phyloP scores from a whole-genome alignment of 805 yeast genomes.

The Candida arabinofermentans region DNA sequence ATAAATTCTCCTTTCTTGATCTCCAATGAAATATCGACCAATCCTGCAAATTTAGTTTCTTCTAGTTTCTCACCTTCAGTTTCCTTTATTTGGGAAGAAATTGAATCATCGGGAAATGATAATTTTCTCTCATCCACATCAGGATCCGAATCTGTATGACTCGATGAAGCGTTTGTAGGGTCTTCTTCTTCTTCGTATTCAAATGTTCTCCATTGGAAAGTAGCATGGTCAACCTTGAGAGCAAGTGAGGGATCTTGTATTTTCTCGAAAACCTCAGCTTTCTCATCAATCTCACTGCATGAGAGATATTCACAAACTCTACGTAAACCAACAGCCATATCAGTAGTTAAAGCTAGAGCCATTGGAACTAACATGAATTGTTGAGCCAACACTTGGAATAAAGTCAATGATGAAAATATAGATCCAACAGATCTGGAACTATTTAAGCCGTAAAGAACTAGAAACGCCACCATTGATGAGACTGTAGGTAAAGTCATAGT shows the following conservation, averaged over 20 bases:
- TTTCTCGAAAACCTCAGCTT: conserved; percentile 21
- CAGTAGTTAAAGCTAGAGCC: conserved; percentile 62
- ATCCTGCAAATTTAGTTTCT: conserved; percentile 38
- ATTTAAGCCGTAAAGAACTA: conserved; percentile 35
- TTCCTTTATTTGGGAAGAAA: too few species aligned
- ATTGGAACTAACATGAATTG: conserved; percentile 67
- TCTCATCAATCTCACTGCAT: conserved; percentile 34
- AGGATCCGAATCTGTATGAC: neutral
- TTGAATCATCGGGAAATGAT: neutral
- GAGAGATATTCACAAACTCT: conserved; percentile 54
- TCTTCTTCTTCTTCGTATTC: conserved; percentile 30
- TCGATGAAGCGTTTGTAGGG: too few species aligned
- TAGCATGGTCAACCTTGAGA: conserved; percentile 48
- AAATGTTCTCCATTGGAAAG: conserved; percentile 64
- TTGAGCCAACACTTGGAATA: conserved; percentile 57
- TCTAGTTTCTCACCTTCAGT: conserved; percentile 9
- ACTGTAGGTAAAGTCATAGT: conserved; percentile 59
- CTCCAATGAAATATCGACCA: conserved; percentile 45
- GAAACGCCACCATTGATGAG: conserved; percentile 60
- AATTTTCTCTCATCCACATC: neutral
- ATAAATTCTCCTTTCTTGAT: conserved; percentile 62
- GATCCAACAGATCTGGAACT: conserved; percentile 47
- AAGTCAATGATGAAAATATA: conserved; percentile 65
- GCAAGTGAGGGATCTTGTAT: conserved; percentile 34
- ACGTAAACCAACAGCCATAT: conserved; percentile 56